Evolutionary conservation across 371 early-diverging fungal genomes (phyloP).

Genomic region (Gilbertella persicaria): DNA sequence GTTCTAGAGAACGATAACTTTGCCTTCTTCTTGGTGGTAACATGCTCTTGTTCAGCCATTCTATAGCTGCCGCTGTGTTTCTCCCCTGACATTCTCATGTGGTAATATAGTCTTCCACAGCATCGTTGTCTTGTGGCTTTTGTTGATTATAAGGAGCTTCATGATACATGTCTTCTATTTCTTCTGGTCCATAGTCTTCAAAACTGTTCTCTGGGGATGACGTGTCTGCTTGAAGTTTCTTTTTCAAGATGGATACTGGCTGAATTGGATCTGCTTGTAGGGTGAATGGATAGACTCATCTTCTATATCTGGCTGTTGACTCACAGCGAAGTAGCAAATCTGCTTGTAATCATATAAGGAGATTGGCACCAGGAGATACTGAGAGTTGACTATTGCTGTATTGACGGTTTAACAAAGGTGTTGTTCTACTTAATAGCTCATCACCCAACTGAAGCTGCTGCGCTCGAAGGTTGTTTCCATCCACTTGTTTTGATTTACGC

Average conservation of each 20-base stretch:
- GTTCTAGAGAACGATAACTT: too few species aligned
- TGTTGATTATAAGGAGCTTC: neutral
- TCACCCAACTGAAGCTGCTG: conserved; percentile 19
- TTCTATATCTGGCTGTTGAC: neutral
- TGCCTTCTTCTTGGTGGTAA: too few species aligned
- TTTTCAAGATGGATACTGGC: conserved; percentile 23
- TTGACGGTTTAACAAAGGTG: conserved; percentile 6
- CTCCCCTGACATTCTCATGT: too few species aligned
- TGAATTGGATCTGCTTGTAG: neutral
- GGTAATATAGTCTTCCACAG: too few species aligned
- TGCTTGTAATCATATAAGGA: neutral
- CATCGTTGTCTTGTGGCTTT: too few species aligned
- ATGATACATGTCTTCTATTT: neutral
- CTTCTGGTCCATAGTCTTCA: neutral
- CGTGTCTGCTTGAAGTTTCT: neutral
- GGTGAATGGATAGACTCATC: too few species aligned
- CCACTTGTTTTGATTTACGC: conserved; percentile 11
- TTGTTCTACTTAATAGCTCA: conserved; percentile 9
- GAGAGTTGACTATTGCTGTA: conserved; percentile 8
- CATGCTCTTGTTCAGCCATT: too few species aligned
- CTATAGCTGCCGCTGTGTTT: too few species aligned
- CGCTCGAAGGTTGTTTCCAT: conserved; percentile 1
- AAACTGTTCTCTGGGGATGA: neutral
- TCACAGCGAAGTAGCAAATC: neutral
- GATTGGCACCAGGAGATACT: conserved; percentile 7